Percentiles rank a stretch among this genome's conserved stretches.
Evolutionary conservation across 2,329 filamentous ascomycete genomes (phyloP).

Genomic region (Aspergillus tubingensis): DNA sequence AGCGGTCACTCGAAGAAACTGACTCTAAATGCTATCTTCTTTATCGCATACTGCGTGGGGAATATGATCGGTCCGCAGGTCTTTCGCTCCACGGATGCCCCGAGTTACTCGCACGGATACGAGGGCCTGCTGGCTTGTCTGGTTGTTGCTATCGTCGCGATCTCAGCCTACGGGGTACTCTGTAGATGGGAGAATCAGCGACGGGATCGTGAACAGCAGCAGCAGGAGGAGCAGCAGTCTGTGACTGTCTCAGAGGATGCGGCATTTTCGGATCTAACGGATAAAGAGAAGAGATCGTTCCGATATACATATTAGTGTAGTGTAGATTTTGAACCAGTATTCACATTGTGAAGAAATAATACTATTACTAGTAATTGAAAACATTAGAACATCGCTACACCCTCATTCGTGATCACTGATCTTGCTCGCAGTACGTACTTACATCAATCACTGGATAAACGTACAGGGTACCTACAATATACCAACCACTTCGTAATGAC

Average conservation of each 20-base stretch:
- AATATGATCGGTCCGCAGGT: background rate
- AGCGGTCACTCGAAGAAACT: conserved; percentile 10
- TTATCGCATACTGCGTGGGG: conserved; percentile 1
- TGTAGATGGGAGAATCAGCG: conserved; percentile 3
- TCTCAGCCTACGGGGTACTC: conserved; percentile 3
- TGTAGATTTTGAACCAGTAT: background rate
- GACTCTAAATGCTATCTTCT: conserved; percentile 7
- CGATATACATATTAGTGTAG: conserved; percentile 3
- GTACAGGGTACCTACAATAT: no score
- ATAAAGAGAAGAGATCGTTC: conserved; percentile 6
- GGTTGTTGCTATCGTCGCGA: conserved; percentile 3
- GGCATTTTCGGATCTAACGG: conserved; percentile 7
- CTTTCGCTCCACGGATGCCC: background rate
- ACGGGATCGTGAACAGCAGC: background rate
- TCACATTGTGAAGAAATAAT: no score
- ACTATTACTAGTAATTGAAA: no score
- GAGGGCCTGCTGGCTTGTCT: conserved; percentile 1
- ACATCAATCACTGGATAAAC: no score
- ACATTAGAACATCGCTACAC: no score
- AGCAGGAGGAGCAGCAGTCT: background rate
- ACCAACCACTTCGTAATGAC: no score
- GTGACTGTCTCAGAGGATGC: background rate
- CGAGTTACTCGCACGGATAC: conserved; percentile 1
- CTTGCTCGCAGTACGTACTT: no score
- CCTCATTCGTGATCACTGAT: no score